Conservation (phyloP, 2,329 filamentous ascomycete genomes). For the Paecilomyces formosus region DNA sequence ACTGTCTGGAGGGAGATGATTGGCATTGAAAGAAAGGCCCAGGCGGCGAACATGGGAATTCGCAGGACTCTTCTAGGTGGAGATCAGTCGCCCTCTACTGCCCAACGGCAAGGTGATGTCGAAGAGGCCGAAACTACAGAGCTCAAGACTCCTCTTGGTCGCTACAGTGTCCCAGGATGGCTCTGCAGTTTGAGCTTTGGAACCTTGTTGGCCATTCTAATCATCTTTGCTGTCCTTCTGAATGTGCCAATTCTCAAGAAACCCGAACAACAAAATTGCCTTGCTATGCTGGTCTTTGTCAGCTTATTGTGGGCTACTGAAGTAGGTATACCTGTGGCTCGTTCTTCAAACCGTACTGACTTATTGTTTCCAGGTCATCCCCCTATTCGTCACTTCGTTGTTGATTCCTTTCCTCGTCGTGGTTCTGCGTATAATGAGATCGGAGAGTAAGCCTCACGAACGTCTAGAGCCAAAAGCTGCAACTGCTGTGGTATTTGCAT, state of each 20-base stretch:
- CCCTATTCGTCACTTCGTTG: slow-evolving; percentile 91
- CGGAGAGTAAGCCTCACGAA: slow-evolving; percentile 60
- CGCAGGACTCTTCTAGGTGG: slow-evolving; percentile 70
- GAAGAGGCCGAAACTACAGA: slow-evolving; percentile 58
- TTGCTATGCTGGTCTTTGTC: slow-evolving; percentile 89
- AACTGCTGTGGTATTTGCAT: slow-evolving; percentile 75
- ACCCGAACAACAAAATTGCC: slow-evolving; percentile 88
- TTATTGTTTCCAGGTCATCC: slow-evolving; percentile 60
- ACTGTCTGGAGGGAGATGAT: slow-evolving; percentile 99
- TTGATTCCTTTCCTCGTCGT: slow-evolving; percentile 91
- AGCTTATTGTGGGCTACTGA: slow-evolving; percentile 95
- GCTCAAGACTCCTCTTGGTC: slow-evolving; percentile 72
- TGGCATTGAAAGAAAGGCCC: slow-evolving; percentile 88
- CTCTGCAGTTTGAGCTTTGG: slow-evolving; percentile 75
- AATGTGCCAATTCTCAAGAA: slow-evolving; percentile 74
- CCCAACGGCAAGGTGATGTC: slow-evolving; percentile 79
- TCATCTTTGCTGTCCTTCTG: slow-evolving; percentile 67
- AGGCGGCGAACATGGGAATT: slow-evolving; percentile 83
- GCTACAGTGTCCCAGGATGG: slow-evolving; percentile 70
- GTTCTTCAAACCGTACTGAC: not conserved
- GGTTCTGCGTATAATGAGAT: slow-evolving; percentile 72
- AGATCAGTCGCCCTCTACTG: slow-evolving; percentile 59
- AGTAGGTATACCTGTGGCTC: slow-evolving; percentile 41
- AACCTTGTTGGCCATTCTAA: slow-evolving; percentile 62
- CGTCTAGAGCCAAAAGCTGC: slow-evolving; percentile 75